Evolutionary conservation across 179 eudicot species (phyloP), one percentile per base, ranked within the genome.

Genomic region (Nepenthes alata): DNA sequence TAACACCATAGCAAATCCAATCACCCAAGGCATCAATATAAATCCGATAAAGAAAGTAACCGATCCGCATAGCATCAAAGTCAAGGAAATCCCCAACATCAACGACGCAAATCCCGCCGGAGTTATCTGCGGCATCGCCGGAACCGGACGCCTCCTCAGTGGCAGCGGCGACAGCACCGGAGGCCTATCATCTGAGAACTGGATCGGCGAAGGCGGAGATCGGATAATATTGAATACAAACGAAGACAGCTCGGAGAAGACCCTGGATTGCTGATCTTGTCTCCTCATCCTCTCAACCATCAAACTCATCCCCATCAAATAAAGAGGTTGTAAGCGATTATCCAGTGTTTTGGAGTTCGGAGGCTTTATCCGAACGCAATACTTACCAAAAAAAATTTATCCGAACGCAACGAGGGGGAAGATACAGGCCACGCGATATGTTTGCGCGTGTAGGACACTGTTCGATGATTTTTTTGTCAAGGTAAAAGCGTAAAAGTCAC

Each of bases 101-200:
- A 79, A 47, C 53, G 83, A 75, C 62, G 83, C 83, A 37, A 79
- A 75, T 15, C 83, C 83, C 44, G 75, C 77, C 25, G 78, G 80
- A 16, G 83, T 69, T 15, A 79, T 72, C 62, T 61, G 75, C 55
- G 78, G 25, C 49, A 51, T 45, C 8, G 16, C 54, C 16, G 60
- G 34, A 6, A 54, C 51, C 57, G 61, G 13, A 35, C 45, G 45
- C 45, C 45, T 41, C 25, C 25, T 25, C 25, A 25, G 68, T 16
- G 14, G 71, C 14, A 34, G 53, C 6, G 65, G 9, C 2, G 61
- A 53, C 10, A 41, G 25, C 9, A 13, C 59, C 11, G 55, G 65
- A 3, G 68, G 53, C 12, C 38, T 1, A 2, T 54, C 25, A 35
- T 52, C 77, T 11, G 78, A 48, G 53, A 70, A 57, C 35, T 71